Conservation (phyloP, 2,329 filamentous ascomycete species). For the Cryphonectria radicalis region DNA sequence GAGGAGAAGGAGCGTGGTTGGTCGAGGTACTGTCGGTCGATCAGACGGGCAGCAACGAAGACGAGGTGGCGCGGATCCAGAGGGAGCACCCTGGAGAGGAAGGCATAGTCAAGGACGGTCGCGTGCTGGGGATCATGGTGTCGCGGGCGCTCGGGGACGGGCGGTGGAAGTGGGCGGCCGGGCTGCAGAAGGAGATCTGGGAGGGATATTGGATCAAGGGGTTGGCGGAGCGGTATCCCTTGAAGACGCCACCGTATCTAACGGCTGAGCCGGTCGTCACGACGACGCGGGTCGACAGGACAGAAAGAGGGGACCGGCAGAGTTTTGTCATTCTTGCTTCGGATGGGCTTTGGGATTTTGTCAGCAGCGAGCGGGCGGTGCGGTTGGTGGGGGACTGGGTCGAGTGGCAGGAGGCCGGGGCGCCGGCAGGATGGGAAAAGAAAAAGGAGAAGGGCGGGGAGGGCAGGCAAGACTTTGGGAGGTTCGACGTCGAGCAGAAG, state of each 20-base stretch:
- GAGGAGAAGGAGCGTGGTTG: constrained; percentile 47
- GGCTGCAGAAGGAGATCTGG: constrained; percentile 29
- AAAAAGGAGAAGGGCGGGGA: neutral
- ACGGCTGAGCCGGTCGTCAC: constrained; percentile 69
- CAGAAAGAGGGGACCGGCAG: constrained; percentile 36
- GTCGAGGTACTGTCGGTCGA: constrained; percentile 63
- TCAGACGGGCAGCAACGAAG: constrained; percentile 66
- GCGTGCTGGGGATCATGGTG: constrained; percentile 64
- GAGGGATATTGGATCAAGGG: constrained; percentile 33
- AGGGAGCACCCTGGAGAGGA: constrained; percentile 65
- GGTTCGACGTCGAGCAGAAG: neutral
- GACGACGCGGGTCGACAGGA: constrained; percentile 52
- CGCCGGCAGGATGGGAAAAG: neutral
- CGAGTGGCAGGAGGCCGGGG: constrained; percentile 36
- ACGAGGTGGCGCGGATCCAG: constrained; percentile 59
- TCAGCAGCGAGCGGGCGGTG: constrained; percentile 62
- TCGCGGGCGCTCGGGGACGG: constrained; percentile 72
- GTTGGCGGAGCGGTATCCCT: constrained; percentile 43
- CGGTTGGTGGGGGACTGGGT: constrained; percentile 47
- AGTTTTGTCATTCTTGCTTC: constrained; percentile 67
- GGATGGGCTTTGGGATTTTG: constrained; percentile 69
- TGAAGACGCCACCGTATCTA: constrained; percentile 66
- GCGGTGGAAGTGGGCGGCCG: constrained; percentile 67
- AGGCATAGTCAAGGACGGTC: constrained; percentile 59
- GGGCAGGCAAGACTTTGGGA: neutral